phyloP scores from a whole-genome alignment of 257 asterid genomes.

The Nyctanthes arbortristis region DNA sequence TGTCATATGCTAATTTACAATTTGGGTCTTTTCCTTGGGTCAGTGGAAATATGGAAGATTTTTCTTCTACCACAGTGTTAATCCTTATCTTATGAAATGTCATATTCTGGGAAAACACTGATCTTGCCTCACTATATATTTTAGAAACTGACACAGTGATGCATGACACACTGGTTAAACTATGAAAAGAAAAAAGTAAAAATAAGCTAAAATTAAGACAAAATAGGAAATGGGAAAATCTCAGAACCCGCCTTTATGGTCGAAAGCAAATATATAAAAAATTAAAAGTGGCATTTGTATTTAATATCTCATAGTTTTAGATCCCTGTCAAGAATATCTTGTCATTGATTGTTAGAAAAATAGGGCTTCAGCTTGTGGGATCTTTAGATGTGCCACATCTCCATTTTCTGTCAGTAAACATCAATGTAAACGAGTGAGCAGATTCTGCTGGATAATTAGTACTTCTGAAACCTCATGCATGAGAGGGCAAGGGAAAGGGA shows the following conservation, averaged over 20 bases:
- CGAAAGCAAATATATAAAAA: conserved; percentile 17
- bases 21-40: conserved; percentile 6
- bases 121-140: neutral
- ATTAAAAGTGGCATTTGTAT: neutral
- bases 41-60: conserved; percentile 5
- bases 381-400: conserved; percentile 3
- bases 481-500: conserved; percentile 12
- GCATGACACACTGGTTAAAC: neutral
- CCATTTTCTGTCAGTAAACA: conserved; percentile 6
- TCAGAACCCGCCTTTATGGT: neutral
- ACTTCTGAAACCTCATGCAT: conserved; percentile 11
- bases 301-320: neutral
- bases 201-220: conserved; percentile 2
- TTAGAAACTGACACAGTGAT: conserved; percentile 8
- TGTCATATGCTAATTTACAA: conserved; percentile 10
- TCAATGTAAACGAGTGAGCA: conserved; percentile 6
- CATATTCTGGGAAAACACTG: conserved; percentile 3
- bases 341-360: conserved; percentile 3
- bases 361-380: conserved; percentile 19
- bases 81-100: neutral
- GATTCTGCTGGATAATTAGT: neutral
- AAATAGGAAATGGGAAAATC: neutral
- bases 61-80: conserved; percentile 1
- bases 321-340: neutral
- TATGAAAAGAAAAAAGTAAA: neutral